Percentiles rank a stretch among this genome's conserved stretches.
These are phyloP conservation scores for Leccinum aurantiacum DNA, from an alignment of 768 basidiomycete genomes.

Conservation along the genomic window DNA sequence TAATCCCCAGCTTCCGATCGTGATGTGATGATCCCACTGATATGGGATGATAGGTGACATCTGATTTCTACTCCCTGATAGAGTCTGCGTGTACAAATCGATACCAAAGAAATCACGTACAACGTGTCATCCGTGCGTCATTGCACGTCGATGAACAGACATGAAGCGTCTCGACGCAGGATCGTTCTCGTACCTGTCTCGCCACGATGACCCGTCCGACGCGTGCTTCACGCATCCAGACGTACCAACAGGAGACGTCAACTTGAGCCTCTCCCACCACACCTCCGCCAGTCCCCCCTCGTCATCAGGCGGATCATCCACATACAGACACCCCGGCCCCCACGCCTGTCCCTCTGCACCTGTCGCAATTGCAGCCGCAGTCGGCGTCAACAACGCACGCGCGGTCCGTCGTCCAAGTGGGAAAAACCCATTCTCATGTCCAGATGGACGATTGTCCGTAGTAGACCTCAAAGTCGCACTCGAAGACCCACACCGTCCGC, in stretches of 20 bases:
- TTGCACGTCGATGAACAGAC: constrained; percentile 9
- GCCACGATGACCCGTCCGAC: constrained; percentile 11
- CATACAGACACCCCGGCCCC: constrained; percentile 14
- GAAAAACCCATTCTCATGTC: constrained; percentile 3
- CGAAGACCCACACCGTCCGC: background rate
- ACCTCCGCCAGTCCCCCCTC: constrained; percentile 6
- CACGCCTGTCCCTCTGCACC: constrained; percentile 6
- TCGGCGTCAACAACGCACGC: constrained; percentile 12
- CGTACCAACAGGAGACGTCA: background rate
- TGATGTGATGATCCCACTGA: background rate
- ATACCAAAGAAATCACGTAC: constrained; percentile 1
- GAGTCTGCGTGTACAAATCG: constrained; percentile 15
- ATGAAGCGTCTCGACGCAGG: constrained; percentile 16
- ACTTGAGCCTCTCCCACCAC: constrained; percentile 13
- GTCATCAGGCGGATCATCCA: constrained; percentile 12
- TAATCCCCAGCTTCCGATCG: background rate
- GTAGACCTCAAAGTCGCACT: background rate
- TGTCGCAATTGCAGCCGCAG: background rate
- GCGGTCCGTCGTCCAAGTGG: constrained; percentile 6
- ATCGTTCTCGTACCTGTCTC: constrained; percentile 24
- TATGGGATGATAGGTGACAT: too few relatives aligned
- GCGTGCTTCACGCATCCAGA: background rate
- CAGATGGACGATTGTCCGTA: background rate
- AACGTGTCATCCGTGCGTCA: constrained; percentile 2
- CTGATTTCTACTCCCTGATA: too few relatives aligned